Evolutionary conservation across 768 basidiomycete genomes (phyloP).

Genomic region (Mycena haematopus): DNA sequence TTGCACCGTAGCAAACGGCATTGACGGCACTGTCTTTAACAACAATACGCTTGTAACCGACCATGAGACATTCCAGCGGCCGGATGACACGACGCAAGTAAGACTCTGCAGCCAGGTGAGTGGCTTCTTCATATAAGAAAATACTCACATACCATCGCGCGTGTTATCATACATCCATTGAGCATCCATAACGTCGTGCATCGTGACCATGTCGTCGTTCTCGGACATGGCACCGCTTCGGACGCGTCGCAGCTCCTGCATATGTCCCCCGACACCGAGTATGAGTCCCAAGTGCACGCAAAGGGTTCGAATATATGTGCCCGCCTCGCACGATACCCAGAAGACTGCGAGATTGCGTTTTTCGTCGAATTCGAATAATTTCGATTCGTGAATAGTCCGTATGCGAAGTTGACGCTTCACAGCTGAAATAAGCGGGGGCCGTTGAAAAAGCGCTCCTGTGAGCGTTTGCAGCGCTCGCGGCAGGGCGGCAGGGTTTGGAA

Average conservation of each 20-base stretch:
- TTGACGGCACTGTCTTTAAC: conserved; percentile 99
- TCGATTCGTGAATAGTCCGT: conserved; percentile 96
- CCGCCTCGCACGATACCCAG: conserved; percentile 99
- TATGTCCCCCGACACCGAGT: conserved; percentile 98
- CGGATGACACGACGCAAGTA: conserved; percentile 95
- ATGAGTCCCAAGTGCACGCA: conserved; percentile 96
- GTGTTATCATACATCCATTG: conserved; percentile 99
- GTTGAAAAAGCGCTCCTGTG: conserved; percentile 98
- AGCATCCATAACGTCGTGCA: conserved; percentile 99
- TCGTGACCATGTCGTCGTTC: conserved; percentile 97
- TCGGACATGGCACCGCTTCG: conserved; percentile 96
- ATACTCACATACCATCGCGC: conserved; percentile 74
- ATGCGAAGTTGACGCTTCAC: conserved; percentile 98
- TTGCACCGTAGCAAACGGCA: conserved; percentile 98
- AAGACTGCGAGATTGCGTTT: conserved; percentile 96
- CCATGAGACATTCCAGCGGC: conserved; percentile 91
- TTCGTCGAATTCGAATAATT: conserved; percentile 95
- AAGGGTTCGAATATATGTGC: conserved; percentile 94
- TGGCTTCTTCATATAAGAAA: background rate
- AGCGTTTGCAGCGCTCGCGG: conserved; percentile 95
- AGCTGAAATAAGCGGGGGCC: conserved; percentile 97
- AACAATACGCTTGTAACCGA: conserved; percentile 98
- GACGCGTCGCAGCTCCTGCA: conserved; percentile 97
- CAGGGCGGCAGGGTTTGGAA: conserved; percentile 83
- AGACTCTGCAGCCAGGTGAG: conserved; percentile 65